Conservation (phyloP, 331 rosid species). For the Quercus lobata region DNA sequence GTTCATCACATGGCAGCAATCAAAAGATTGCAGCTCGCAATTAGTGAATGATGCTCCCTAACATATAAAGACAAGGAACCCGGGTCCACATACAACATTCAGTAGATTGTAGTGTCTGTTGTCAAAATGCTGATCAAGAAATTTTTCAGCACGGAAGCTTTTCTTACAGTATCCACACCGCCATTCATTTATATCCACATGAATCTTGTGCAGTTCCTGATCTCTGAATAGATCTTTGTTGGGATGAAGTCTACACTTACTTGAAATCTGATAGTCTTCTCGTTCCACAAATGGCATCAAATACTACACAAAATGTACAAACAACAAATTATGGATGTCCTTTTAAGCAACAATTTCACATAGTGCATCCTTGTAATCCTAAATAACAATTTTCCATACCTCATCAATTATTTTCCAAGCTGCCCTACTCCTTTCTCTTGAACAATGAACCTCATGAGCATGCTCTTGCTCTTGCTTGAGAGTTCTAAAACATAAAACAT, state of each 20-base stretch:
- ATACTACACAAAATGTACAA: conserved; percentile 47
- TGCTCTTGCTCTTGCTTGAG: conserved; percentile 43
- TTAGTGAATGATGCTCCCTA: conserved; percentile 18
- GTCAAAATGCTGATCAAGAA: conserved; percentile 94
- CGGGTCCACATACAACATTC: conserved; percentile 61
- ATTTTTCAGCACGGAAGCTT: conserved; percentile 84
- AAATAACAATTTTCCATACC: conserved; percentile 32
- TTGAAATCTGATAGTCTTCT: conserved; percentile 60
- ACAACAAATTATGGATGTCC: conserved; percentile 16
- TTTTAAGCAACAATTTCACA: conserved; percentile 14
- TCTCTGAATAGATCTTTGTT: conserved; percentile 77
- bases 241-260: conserved; percentile 75
- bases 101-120: conserved; percentile 86
- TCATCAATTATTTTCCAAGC: conserved; percentile 72
- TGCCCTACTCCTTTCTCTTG: conserved; percentile 83
- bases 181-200: conserved; percentile 74
- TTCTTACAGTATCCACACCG: conserved; percentile 94
- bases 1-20: background rate
- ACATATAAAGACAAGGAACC: conserved; percentile 27
- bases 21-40: background rate
- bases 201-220: conserved; percentile 90
- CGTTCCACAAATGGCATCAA: conserved; percentile 80
- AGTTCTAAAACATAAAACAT: conserved; percentile 28
- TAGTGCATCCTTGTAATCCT: background rate
- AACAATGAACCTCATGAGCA: conserved; percentile 70